Evolutionary conservation across 2,329 filamentous ascomycete genomes (phyloP), one percentile per base, ranked within the genome.

Genomic region (Penicillium sp.): DNA sequence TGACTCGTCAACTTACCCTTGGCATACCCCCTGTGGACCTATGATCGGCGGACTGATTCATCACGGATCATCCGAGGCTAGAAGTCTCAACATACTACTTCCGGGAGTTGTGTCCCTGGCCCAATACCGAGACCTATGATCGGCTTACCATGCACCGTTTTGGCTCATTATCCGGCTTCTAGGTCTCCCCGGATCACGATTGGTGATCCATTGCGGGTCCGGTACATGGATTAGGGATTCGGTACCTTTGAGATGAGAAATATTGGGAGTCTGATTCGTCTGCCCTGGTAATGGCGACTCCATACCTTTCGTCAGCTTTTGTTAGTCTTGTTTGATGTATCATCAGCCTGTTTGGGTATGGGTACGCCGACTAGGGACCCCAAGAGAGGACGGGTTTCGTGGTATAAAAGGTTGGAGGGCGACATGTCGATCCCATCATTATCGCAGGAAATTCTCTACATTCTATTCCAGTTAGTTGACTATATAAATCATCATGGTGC

Each of bases 401-500:
- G 45, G 45, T 47, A 47, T 47, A 47, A 47, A 47, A 19, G 24
- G 26, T 5, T 16, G 26, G 21, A 8, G 10, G 33, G 47, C 7
- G n/a, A 11, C n/a, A 35, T 16, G 3, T 22, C 14, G 9, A 9
- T 16, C 19, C 29, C 2, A 24, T 22, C 7, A 11, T 16, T 16
- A 33, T 31, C 21, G 6, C 31, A 45, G 9, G 19, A 26, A 41
- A 29, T 21, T 13, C 8, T 26, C 19, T 29, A 2, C 14, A 16
- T 47, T 22, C 11, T 19, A 44, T 19, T 21, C 11, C 3, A 7
- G 11, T 43, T n/a, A 21, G 27, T 31, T 27, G 39, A 5, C 14
- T 26, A n/a, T 37, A 44, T 43, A n/a, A 57, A 5, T 39, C 44
- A 50, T n/a, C 14, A 66, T 67, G 62, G 62, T 67, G 50, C 57